Base-by-base conservation (phyloP, 2,329 filamentous ascomycete genomes). In the Dactylellina cionopaga region DNA sequence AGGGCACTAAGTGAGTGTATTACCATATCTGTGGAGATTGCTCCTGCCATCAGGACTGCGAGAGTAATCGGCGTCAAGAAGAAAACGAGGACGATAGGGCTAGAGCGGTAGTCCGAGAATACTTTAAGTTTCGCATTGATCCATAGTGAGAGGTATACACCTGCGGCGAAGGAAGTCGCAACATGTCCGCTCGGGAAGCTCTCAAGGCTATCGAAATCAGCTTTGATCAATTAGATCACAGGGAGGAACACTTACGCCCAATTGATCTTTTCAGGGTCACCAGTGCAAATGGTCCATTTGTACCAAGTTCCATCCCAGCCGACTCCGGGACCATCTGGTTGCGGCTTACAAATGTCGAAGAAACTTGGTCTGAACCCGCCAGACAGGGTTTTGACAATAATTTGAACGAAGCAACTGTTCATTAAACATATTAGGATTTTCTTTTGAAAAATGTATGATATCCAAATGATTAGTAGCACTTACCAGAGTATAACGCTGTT, bases 131-230 rank as follows among this genome's bases (percentile, higher is more conserved):
- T 71, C 9, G 66, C 66, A 33, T 71, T 71, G 22, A 71, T 54
- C 15, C 52, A 71, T 3, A 71, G 51, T 2, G 66, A 71, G 2
- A 71, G 44, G 17, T 56, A 71, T n/a, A 71, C 58, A 1, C 31
- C 66, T 5, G 66, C 58, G 5, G 66, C 66, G 19, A 51, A 71
- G 5, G 66, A 63, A 25, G 66, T 71, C 10, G 66, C 66, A n/a
- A 71, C 66, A 19, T 71, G 66, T 6, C 66, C 66, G 19, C 66
- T 71, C 4, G 66, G 66, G 22, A 71, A 71, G 35, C 66, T 71
- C 33, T 71, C 66, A 3, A 64, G 58, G 11, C 66, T 71, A 47
- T 22, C 5, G 1, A 6, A 5, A 5, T 43, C 27, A 37, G 24
- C 11, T 25, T 46, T 13, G 17, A 37, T 22, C 33, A 11, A 15